phyloP scores from a whole-genome alignment of 371 early-diverging fungal genomes.

The Chytridium lagenaria region DNA sequence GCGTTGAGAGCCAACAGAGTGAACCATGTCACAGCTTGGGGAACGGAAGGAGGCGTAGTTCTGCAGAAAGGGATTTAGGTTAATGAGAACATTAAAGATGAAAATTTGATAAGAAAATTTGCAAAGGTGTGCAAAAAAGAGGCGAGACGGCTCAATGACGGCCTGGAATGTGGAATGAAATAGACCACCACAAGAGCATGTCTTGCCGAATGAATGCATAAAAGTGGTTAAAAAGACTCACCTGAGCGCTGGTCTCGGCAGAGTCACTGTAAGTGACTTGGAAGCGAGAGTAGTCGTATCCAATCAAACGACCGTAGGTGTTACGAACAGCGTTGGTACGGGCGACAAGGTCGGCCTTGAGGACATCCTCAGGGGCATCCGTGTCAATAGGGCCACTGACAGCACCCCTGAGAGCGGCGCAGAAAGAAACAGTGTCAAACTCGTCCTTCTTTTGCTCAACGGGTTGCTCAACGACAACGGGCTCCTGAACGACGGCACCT shows the following conservation, averaged over 20 bases:
- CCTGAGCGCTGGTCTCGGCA: slow-evolving; percentile 1
- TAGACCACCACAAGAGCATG: no score
- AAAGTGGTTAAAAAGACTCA: no score
- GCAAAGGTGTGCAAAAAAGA: no score
- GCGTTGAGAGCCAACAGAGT: not conserved
- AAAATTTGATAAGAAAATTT: no score
- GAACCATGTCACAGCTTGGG: not conserved
- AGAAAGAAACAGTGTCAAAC: not conserved
- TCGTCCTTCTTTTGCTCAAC: not conserved
- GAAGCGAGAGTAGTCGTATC: not conserved
- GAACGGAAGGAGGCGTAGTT: not conserved
- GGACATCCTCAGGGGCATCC: not conserved
- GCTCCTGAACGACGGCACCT: not conserved
- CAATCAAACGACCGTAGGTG: not conserved
- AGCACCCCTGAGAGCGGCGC: not conserved
- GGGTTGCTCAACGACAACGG: not conserved
- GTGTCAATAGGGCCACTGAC: not conserved
- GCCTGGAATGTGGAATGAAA: no score
- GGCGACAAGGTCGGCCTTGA: not conserved
- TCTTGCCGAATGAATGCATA: no score
- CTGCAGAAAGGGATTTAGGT: no score
- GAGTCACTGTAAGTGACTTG: not conserved
- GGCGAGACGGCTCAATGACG: no score
- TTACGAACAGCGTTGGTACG: not conserved
- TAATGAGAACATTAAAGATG: no score